A percentile compares a stretch with the other conserved stretches of the same genome.
These are phyloP conservation scores for Podospora tetraspora DNA, from an alignment of 495 filamentous ascomycete species.

Conservation along the genomic window DNA sequence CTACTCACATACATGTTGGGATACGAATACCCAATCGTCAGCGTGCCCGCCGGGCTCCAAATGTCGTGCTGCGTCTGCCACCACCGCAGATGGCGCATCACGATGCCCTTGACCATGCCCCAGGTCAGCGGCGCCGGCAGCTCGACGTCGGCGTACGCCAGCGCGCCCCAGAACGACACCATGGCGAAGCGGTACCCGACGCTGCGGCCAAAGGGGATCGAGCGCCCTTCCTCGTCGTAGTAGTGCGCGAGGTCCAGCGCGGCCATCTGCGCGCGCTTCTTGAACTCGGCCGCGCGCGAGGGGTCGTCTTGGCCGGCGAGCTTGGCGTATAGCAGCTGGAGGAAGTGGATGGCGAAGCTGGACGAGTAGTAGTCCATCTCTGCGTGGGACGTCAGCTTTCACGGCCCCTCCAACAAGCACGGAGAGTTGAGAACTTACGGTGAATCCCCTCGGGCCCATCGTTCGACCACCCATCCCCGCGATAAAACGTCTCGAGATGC, in stretches of 20 bases:
- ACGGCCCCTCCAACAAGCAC: no score
- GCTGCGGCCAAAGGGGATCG: slow-evolving; percentile 70
- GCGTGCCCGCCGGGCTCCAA: slow-evolving; percentile 64
- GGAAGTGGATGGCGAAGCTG: slow-evolving; percentile 72
- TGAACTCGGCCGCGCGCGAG: slow-evolving; percentile 62
- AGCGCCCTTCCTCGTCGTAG: slow-evolving; percentile 57
- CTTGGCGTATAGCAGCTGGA: slow-evolving; percentile 72
- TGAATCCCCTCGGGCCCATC: slow-evolving; percentile 71
- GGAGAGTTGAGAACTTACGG: slow-evolving; percentile 37
- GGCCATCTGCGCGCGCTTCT: slow-evolving; percentile 56
- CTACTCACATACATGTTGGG: slow-evolving; percentile 59
- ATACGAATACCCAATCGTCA: slow-evolving; percentile 73
- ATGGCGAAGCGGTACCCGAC: slow-evolving; percentile 78
- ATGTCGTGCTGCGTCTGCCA: slow-evolving; percentile 71
- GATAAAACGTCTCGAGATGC: slow-evolving; percentile 73
- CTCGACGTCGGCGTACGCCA: slow-evolving; percentile 69
- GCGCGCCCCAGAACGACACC: slow-evolving; percentile 73
- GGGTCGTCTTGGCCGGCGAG: slow-evolving; percentile 64
- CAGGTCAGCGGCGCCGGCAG: slow-evolving; percentile 64
- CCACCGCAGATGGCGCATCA: slow-evolving; percentile 69
- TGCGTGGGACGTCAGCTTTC: no score
- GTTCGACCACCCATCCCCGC: slow-evolving; percentile 74
- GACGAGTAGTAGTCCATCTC: slow-evolving; percentile 82
- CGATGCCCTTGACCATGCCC: slow-evolving; percentile 71
- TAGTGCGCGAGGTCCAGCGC: slow-evolving; percentile 70